Conservation (phyloP, 2,329 filamentous ascomycete genomes). For the Blumeria graminis region DNA sequence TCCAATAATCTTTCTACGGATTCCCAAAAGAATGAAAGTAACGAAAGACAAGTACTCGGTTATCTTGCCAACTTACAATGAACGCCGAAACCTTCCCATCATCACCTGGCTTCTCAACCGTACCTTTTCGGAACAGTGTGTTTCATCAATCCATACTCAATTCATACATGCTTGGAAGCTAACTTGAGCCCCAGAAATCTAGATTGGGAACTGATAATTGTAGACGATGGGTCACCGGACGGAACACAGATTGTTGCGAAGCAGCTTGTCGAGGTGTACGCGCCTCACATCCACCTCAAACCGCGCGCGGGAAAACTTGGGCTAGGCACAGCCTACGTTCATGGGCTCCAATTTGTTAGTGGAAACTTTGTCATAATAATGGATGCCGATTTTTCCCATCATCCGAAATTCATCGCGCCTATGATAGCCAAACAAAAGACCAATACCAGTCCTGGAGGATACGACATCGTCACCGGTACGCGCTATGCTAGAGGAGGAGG, state of each 20-base stretch:
- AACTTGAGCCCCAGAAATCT: constrained; percentile 38
- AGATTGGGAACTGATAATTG: constrained; percentile 92
- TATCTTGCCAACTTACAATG: constrained; percentile 95
- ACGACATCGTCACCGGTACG: constrained; percentile 93
- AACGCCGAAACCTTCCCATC: constrained; percentile 89
- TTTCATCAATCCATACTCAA: not conserved
- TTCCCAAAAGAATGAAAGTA: too few relatives aligned
- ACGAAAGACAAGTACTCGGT: constrained; percentile 72
- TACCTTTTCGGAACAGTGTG: constrained; percentile 73
- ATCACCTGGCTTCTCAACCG: constrained; percentile 83
- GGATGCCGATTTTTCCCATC: constrained; percentile 98
- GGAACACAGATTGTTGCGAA: constrained; percentile 76
- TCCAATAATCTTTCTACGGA: too few relatives aligned
- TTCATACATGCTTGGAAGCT: not conserved
- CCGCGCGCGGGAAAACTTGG: constrained; percentile 50
- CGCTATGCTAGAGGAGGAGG: constrained; percentile 75
- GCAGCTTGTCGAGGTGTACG: constrained; percentile 73
- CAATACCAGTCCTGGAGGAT: constrained; percentile 30
- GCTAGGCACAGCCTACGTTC: constrained; percentile 13
- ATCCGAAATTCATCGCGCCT: constrained; percentile 92
- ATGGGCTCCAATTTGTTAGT: constrained; percentile 47
- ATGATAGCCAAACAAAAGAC: constrained; percentile 67
- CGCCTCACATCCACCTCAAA: constrained; percentile 58
- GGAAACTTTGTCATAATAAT: constrained; percentile 98
- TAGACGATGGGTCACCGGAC: constrained; percentile 94